Conservation (phyloP, 1,284 basidiomycete species). For the Ganoderma sp. region DNA sequence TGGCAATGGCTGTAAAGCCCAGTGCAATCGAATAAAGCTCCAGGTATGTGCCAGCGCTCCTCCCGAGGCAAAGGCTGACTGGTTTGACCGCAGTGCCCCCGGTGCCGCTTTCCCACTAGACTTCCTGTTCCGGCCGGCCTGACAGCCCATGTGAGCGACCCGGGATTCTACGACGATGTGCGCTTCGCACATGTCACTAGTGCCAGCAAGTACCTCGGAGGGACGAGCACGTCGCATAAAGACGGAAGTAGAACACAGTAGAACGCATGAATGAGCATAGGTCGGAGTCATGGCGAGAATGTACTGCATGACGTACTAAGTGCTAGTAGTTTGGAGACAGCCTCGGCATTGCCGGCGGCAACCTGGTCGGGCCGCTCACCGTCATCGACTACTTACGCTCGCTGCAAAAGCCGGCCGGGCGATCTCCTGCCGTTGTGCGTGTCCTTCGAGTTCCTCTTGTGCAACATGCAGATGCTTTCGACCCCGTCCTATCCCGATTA, state of each 20-base stretch:
- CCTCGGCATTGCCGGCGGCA: neutral
- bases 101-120: neutral
- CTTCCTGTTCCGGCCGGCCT: constrained; percentile 6
- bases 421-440: neutral
- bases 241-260: neutral
- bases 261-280: neutral
- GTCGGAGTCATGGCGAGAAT: neutral
- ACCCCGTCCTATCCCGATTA: constrained; percentile 14
- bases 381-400: neutral
- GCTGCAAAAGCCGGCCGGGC: neutral
- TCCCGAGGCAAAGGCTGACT: neutral
- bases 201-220: neutral
- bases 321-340: neutral
- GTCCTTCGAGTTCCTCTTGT: neutral
- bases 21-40: neutral
- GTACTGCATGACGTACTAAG: neutral
- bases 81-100: neutral
- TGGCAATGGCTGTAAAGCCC: neutral
- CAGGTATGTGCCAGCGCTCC: neutral
- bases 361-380: neutral
- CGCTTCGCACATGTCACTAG: neutral
- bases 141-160: neutral
- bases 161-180: neutral
- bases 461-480: constrained; percentile 7
- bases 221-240: neutral